Evolutionary conservation across 1,284 basidiomycete species (phyloP).

Genomic region (Rhodotorula glutinis): DNA sequence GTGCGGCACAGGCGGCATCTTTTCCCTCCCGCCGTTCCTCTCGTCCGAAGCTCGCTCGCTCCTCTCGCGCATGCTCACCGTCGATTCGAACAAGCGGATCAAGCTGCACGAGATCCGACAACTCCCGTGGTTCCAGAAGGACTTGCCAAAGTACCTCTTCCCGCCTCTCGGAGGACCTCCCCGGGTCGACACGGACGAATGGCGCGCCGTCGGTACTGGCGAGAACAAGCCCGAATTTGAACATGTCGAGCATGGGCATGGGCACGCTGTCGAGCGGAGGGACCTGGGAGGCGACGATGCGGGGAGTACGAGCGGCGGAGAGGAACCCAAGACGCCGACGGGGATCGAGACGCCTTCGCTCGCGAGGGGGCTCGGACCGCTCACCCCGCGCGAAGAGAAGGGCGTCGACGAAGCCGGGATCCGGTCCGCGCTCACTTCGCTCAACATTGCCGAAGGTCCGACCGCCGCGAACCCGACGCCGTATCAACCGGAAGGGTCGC

Average conservation of each 20-base stretch:
- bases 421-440: not conserved
- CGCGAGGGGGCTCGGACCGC: not conserved
- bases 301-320: not conserved
- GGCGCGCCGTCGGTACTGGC: conserved; percentile 17
- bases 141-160: conserved; percentile 76
- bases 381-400: not conserved
- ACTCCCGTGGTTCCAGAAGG: conserved; percentile 80
- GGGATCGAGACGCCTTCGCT: not conserved
- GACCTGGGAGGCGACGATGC: not conserved
- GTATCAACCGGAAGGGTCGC: conserved; percentile 1
- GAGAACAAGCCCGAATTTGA: conserved; percentile 6
- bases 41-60: conserved; percentile 71
- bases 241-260: conserved; percentile 10
- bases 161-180: conserved; percentile 22
- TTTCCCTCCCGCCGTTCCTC: conserved; percentile 74
- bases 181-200: not conserved
- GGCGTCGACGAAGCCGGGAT: not conserved
- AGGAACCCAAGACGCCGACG: conserved; percentile 5
- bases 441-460: not conserved
- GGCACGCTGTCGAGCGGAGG: not conserved
- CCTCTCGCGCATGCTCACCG: conserved; percentile 79
- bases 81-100: conserved; percentile 88
- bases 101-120: conserved; percentile 84
- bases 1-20: conserved; percentile 66
- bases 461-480: not conserved